Evolutionary conservation across 2,329 filamentous ascomycete genomes (phyloP), one percentile per base, ranked within the genome.

Genomic region (Diaporthe helianthi): DNA sequence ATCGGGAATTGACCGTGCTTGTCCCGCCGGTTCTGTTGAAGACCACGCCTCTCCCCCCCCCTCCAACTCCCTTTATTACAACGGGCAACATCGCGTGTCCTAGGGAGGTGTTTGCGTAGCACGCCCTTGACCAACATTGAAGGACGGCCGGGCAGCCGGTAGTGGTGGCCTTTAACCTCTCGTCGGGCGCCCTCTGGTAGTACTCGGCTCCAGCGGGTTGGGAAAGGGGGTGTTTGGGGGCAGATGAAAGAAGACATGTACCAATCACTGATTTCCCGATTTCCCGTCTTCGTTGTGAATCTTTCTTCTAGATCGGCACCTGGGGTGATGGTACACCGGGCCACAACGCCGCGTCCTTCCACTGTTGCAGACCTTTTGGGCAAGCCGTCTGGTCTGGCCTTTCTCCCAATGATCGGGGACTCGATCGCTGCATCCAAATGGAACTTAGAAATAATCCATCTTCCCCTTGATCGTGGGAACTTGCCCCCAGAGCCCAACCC

Each of bases 51-150:
- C n/a, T 6, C 17, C n/a, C 44, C 24, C 26, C 17, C 19, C 10
- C 12, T 5, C 24, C 38, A n/a, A n/a, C n/a, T n/a, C n/a, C n/a
- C n/a, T n/a, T n/a, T n/a, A n/a, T n/a, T 15, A 38, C 36, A 38
- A 10, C 12, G 36, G 58, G 26, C 6, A 19, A 36, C 2, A 10
- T 15, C 19, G 29, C 12, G 26, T 33, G 58, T 7, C 52, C 49
- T 53, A 60, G 31, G 46, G 13, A 38, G 10, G 44, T 70, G 69
- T 33, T 64, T 64, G 38, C 44, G 41, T 49, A 36, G 58, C 26
- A 49, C 58, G 44, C 29, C 58, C 12, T 44, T 22, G 10, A 46
- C 19, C 10, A 15, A 33, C 33, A 2, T 9, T 9, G 9, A 33
- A 31, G 55, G 55, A 61, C 41, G 41, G 41, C 13, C 41, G 33